A percentile compares a stretch with the other conserved stretches of the same genome.
These are phyloP conservation scores for Fusarium citri DNA, from an alignment of 2,329 filamentous ascomycete species.

Conservation along the genomic window DNA sequence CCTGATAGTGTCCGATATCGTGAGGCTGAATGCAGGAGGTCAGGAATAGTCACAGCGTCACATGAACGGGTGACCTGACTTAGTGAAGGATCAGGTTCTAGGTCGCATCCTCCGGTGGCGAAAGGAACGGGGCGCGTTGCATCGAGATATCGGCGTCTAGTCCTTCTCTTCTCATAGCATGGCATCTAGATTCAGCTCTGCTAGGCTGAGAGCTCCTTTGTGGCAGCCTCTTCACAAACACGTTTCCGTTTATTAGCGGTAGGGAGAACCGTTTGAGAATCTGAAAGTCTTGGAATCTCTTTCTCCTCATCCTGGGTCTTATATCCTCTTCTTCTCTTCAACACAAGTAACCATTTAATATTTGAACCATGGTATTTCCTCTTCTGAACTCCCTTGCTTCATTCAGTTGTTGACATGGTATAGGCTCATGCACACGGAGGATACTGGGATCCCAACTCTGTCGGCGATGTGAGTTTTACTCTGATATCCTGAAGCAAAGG, in stretches of 20 bases:
- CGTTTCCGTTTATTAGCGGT: constrained; percentile 34
- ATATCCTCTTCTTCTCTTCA: neutral
- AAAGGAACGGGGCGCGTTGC: constrained; percentile 9
- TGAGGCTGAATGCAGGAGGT: constrained; percentile 36
- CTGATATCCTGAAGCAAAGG: neutral
- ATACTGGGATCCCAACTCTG: constrained; percentile 39
- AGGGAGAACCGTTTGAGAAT: constrained; percentile 5
- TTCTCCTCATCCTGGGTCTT: neutral
- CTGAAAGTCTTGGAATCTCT: constrained; percentile 2
- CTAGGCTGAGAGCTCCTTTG: constrained; percentile 4
- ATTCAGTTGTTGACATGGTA: neutral
- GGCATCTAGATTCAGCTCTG: constrained; percentile 23
- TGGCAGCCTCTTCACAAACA: neutral
- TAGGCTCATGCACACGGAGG: constrained; percentile 44
- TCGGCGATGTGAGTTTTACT: constrained; percentile 23
- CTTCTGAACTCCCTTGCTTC: neutral
- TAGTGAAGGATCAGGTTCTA: neutral
- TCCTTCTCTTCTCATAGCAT: neutral
- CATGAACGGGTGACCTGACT: neutral
- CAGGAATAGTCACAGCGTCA: constrained; percentile 26
- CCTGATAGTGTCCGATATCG: constrained; percentile 6
- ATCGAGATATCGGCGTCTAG: neutral
- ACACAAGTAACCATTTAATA: constrained; percentile 12
- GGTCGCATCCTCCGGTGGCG: constrained; percentile 30
- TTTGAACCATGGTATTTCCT: constrained; percentile 40